phyloP scores from a whole-genome alignment of 225 moss, liverwort and hornwort genomes.

The Thuidium tamariscinum region DNA sequence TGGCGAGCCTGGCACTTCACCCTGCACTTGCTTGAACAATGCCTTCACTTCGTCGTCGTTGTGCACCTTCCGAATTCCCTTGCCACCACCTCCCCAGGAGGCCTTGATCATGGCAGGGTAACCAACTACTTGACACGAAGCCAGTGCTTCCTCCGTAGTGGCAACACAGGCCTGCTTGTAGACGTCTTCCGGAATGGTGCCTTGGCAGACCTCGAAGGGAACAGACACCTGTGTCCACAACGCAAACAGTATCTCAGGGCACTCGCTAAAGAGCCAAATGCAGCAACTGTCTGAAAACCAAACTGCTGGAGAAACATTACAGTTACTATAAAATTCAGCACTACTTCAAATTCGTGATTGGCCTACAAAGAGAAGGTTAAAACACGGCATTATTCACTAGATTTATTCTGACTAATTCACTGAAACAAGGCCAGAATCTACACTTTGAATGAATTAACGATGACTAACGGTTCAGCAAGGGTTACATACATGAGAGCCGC shows the following conservation, averaged over 20 bases:
- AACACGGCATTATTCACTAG: background rate
- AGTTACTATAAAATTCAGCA: background rate
- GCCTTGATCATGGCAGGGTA: conserved; percentile 99
- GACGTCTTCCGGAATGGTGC: conserved; percentile 60
- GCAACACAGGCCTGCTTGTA: conserved; percentile 83
- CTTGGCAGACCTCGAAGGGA: conserved; percentile 57
- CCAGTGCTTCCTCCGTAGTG: conserved; percentile 79
- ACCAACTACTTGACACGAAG: conserved; percentile 65
- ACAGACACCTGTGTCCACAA: conserved; percentile 49
- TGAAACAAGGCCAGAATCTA: background rate
- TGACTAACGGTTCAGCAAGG: background rate
- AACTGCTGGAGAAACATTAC: background rate
- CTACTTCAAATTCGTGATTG: background rate
- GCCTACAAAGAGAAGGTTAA: background rate
- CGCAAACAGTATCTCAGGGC: background rate
- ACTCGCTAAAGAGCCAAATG: background rate
- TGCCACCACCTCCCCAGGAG: conserved; percentile 99
- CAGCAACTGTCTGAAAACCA: background rate
- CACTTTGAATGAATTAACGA: background rate
- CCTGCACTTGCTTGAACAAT: conserved; percentile 98
- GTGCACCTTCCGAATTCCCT: conserved; percentile 96
- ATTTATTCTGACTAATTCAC: background rate
- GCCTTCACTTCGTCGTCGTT: conserved; percentile 89
- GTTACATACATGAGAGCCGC: conserved; percentile 68
- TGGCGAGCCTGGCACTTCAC: conserved; percentile 97